phyloP scores from a whole-genome alignment of 176 grass and related monocot genomes.

The Otatea glauca region DNA sequence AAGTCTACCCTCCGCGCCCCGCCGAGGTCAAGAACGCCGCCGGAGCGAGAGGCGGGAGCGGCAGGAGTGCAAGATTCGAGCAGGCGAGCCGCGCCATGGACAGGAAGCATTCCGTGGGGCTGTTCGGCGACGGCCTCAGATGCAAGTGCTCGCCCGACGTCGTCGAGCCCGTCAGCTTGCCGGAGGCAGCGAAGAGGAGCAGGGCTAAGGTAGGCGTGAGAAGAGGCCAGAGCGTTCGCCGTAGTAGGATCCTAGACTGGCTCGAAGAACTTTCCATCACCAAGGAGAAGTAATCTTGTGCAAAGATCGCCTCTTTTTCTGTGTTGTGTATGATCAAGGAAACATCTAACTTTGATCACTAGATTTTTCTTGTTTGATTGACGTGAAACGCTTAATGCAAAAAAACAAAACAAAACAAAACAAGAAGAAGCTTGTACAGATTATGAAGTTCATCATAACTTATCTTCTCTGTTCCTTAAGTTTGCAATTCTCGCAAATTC shows the following conservation, averaged over 20 bases:
- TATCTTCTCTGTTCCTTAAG: background rate
- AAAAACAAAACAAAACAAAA: no score
- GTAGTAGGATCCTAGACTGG: conserved; percentile 57
- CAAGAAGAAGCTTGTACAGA: conserved; percentile 17
- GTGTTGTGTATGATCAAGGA: conserved; percentile 21
- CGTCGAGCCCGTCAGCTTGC: conserved; percentile 33
- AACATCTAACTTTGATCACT: background rate
- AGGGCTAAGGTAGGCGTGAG: conserved; percentile 21
- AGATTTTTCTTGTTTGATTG: conserved; percentile 20
- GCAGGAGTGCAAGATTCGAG: conserved; percentile 39
- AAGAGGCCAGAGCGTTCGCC: background rate
- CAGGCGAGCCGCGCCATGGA: conserved; percentile 17
- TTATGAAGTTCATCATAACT: background rate
- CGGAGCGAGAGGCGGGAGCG: conserved; percentile 6
- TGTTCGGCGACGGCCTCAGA: conserved; percentile 34
- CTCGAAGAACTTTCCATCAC: conserved; percentile 57
- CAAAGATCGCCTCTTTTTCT: conserved; percentile 7
- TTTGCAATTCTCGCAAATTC: background rate
- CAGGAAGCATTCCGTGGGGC: conserved; percentile 15
- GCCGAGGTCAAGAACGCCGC: conserved; percentile 8
- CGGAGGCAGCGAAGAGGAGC: conserved; percentile 18
- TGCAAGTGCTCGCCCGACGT: conserved; percentile 72
- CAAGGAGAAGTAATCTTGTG: conserved; percentile 43
- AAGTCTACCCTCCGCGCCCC: conserved; percentile 42
- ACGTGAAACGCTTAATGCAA: background rate